Base-by-base conservation (phyloP, 1,139 yeast species). In the Candida albicans region DNA sequence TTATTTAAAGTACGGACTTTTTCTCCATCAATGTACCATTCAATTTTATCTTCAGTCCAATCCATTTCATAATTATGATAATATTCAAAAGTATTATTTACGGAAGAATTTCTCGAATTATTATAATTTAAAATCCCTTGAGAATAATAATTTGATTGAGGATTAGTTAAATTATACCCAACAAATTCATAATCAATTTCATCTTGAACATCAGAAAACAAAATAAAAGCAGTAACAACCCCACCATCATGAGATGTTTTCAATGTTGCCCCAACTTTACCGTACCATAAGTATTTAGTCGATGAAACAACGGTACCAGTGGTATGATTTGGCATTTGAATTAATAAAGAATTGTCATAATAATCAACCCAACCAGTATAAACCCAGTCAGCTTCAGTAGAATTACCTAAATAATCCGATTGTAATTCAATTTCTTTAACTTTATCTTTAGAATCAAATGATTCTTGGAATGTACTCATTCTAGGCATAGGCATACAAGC, bases 141-240 rank as follows among this genome's bases (percentile, higher is more conserved):
- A 62, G 80, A 81, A 67, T 87, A 90, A 72, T 63, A 90, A 68
- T 90, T 90, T 24, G 90, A 71, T 69, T 90, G 93, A 1, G 82
- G 87, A 31, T 68, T 62, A 13, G 73, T 73, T 56, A 86, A 68
- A 58, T 86, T 79, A 54, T 77, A 77, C 49, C 98, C 98, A 46
- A 89, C 83, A 56, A 81, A 84, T 69, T 90, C 97, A 58, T 69
- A 84, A 77, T 90, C 97, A 56, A 90, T 78, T 74, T 91, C 97
- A 70, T 90, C 97, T 66, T 85, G 83, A 35, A 87, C 89, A 56
- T 87, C 89, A 2, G 96, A 87, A 68, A 82, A 87, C 48, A 88
- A 66, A 62, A 90, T 88, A 56, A 84, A 81, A n/a, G 96, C 93
- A 14, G 95, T 77, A 49, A 90, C 79, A 40, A 90, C 96, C 70